Evolutionary conservation across 768 basidiomycete species (phyloP).

Genomic region (Imleria badia): DNA sequence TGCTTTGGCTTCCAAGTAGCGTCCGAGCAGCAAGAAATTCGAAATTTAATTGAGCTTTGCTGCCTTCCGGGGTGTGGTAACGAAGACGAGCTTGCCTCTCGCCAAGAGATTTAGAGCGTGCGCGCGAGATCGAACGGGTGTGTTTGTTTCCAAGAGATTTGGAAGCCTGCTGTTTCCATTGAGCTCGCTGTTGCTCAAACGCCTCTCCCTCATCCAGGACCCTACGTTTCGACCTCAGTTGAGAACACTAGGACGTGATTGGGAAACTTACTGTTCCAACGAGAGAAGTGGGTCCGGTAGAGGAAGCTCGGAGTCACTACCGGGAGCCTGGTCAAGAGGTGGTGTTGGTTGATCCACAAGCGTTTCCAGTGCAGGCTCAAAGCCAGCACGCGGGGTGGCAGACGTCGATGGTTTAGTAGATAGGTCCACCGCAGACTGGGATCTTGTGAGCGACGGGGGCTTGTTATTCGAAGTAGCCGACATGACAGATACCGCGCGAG

Average conservation of each 20-base stretch:
- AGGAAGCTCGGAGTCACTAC: conserved; percentile 50
- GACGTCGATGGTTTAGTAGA: conserved; percentile 6
- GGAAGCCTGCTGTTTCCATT: conserved; percentile 65
- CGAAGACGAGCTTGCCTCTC: conserved; percentile 17
- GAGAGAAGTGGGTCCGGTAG: conserved; percentile 61
- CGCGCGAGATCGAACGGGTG: conserved; percentile 60
- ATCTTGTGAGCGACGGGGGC: conserved; percentile 15
- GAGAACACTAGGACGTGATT: neutral
- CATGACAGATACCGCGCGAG: conserved; percentile 20
- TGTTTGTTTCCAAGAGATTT: conserved; percentile 65
- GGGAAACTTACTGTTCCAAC: conserved; percentile 40
- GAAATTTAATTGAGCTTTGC: conserved; percentile 30
- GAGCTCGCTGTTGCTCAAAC: conserved; percentile 60
- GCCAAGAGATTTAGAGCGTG: conserved; percentile 40
- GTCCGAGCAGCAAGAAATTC: conserved; percentile 68
- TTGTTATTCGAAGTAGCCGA: neutral
- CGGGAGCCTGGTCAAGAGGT: neutral
- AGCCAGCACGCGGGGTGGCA: neutral
- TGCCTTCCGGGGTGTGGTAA: conserved; percentile 23
- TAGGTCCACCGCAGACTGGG: conserved; percentile 25
- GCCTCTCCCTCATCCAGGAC: conserved; percentile 65
- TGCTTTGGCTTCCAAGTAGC: conserved; percentile 61
- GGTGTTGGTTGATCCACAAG: conserved; percentile 14
- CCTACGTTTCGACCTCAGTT: conserved; percentile 33
- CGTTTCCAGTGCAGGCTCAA: conserved; percentile 22